Conservation (phyloP, 768 basidiomycete genomes). For the Zangia roseola region DNA sequence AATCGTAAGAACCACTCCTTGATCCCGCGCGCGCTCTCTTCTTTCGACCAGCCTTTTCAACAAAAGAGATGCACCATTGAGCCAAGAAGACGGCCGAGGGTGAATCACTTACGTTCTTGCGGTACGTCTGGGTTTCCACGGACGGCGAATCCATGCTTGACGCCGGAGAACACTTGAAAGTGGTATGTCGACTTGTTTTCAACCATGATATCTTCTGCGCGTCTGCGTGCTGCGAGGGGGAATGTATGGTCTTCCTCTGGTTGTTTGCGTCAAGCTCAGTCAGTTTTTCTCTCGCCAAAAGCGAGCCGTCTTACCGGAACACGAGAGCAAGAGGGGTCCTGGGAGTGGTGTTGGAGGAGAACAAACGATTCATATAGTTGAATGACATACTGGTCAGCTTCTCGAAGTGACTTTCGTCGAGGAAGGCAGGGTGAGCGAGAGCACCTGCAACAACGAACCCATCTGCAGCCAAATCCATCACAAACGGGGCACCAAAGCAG, state of each 20-base stretch:
- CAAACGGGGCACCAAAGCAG: constrained; percentile 54
- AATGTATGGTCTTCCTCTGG: constrained; percentile 53
- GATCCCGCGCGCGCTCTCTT: constrained; percentile 42
- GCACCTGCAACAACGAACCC: constrained; percentile 49
- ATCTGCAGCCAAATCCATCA: constrained; percentile 42
- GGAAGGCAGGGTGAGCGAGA: constrained; percentile 50
- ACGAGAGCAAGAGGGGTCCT: constrained; percentile 25
- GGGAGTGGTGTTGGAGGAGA: not conserved
- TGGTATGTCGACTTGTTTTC: constrained; percentile 48
- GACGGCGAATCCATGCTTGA: constrained; percentile 28
- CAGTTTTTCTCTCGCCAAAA: not conserved
- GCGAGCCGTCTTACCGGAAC: constrained; percentile 25
- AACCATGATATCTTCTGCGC: constrained; percentile 55
- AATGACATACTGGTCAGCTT: constrained; percentile 41
- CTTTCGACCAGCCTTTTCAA: constrained; percentile 55
- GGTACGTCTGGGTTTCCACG: constrained; percentile 16
- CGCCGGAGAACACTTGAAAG: constrained; percentile 52
- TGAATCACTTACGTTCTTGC: constrained; percentile 15
- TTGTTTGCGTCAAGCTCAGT: not conserved
- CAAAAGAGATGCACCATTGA: not conserved
- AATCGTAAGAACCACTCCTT: not conserved
- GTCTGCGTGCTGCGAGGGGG: constrained; percentile 45
- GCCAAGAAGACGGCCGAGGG: too few species aligned
- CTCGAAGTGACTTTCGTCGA: constrained; percentile 53
- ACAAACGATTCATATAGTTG: not conserved